phyloP scores from a whole-genome alignment of 768 basidiomycete species.

The Pluteus cervinus region DNA sequence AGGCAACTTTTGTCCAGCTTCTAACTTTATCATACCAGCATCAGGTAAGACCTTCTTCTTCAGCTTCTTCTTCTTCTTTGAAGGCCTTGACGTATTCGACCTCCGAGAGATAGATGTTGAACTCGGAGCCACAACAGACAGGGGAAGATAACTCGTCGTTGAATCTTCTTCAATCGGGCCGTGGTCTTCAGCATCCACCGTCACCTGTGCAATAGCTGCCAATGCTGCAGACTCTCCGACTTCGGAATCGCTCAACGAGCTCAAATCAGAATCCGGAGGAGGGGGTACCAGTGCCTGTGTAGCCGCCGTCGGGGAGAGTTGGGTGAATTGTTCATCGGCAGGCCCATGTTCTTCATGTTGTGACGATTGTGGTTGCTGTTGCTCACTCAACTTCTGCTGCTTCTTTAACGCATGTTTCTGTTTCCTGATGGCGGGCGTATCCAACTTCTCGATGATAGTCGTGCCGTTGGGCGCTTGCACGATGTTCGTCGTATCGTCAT shows the following conservation, averaged over 20 bases:
- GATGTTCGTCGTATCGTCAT: conserved; percentile 15
- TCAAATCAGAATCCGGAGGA: conserved; percentile 6
- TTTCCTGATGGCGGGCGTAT: conserved; percentile 62
- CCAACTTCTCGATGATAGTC: conserved; percentile 65
- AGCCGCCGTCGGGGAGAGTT: conserved; percentile 1
- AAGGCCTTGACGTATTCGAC: conserved; percentile 3
- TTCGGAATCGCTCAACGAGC: conserved; percentile 9
- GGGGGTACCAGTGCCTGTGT: not conserved
- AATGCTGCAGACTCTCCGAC: no score
- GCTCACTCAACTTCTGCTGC: conserved; percentile 23
- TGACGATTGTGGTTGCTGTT: conserved; percentile 14
- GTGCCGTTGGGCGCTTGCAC: conserved; percentile 34
- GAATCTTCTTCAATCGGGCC: not conserved
- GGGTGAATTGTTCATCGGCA: conserved; percentile 3
- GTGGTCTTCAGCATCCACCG: not conserved
- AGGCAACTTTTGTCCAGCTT: conserved; percentile 1
- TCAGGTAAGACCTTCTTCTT: conserved; percentile 16
- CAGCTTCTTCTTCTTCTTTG: conserved; percentile 5
- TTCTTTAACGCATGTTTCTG: conserved; percentile 48
- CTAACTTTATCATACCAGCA: conserved; percentile 1
- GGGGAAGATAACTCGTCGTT: conserved; percentile 2
- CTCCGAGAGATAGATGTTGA: conserved; percentile 3
- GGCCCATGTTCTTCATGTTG: conserved; percentile 3
- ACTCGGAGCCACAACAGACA: not conserved
- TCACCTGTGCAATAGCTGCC: conserved; percentile 2